Percentiles rank a stretch among this genome's conserved stretches.
phyloP scores from a whole-genome alignment of 805 yeast genomes.

The Schizosaccharomyces octosporus region DNA sequence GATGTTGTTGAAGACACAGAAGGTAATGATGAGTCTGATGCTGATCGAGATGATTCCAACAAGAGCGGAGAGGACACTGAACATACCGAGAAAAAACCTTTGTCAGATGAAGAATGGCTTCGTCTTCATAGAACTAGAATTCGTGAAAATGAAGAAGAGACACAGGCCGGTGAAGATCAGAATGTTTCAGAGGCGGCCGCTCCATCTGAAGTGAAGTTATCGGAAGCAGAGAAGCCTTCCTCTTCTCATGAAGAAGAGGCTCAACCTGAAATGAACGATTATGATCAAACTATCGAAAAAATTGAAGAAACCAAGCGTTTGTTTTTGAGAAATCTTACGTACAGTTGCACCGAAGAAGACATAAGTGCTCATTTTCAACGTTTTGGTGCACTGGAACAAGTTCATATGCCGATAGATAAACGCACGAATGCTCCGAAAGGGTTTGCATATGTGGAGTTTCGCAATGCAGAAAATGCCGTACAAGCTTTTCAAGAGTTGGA shows the following conservation, averaged over 20 bases:
- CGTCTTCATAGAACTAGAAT: not conserved
- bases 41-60: not conserved
- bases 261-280: conserved; percentile 3
- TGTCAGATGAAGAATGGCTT: conserved; percentile 10
- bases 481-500: conserved; percentile 52
- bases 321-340: conserved; percentile 66
- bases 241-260: not conserved
- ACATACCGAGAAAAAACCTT: not conserved
- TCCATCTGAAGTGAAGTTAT: not conserved
- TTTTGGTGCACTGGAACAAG: conserved; percentile 55
- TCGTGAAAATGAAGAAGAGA: not conserved
- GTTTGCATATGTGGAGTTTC: conserved; percentile 61
- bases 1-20: not conserved
- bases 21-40: not conserved
- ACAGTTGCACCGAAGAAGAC: conserved; percentile 58
- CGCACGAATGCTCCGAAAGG: conserved; percentile 82
- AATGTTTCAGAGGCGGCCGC: not conserved
- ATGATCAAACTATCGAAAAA: conserved; percentile 4
- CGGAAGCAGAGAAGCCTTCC: conserved; percentile 4
- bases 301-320: conserved; percentile 41
- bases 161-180: not conserved
- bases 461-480: conserved; percentile 46
- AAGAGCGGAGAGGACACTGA: not conserved
- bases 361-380: conserved; percentile 35
- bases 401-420: conserved; percentile 71